Evolutionary conservation across 139 green algal species (phyloP), one percentile per base, ranked within the genome.

Genomic region (Picochlorum costavermella): DNA sequence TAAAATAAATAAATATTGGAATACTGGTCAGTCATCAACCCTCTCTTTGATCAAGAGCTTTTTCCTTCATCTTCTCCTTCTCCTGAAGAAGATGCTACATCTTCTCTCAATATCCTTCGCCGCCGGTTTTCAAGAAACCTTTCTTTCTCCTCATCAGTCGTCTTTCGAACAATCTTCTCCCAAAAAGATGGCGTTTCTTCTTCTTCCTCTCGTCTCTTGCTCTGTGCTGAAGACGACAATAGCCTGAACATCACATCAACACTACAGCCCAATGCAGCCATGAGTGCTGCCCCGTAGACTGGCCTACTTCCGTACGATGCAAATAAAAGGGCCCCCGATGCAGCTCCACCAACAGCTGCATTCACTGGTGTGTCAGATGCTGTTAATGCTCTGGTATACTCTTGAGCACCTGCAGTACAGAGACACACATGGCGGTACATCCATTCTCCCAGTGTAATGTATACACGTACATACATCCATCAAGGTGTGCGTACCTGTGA

Each of bases 301-400:
- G 49, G 14, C 1, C 10, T 6, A 61, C 25, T 20, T 5, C 23
- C 50, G 29, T 70, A 29, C 17, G 51, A 36, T 16, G 29, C 28
- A 23, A 63, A 75, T 3, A 80, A 65, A 16, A 80, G 25, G 23
- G 70, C 60, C 13, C 74, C 74, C 3, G 60, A 56, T 13, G 50
- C 72, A 23, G 72, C 64, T 14, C 74, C 74, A 26, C 46, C 74
- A n/a, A 74, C n/a, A 45, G 67, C 55, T 31, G 69, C 71, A 65
- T 80, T 80, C 29, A 56, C 12, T 3, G 63, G 57, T 63, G 57
- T 75, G 48, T 80, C 74, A 13, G 30, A 25, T 50, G 72, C 71
- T 40, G 69, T 59, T 30, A 74, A 11, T 17, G 67, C 50, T 5
- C 74, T 37, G 28, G 20, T 60, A 2, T 6, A 36, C 57, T 80